A percentile compares a stretch with the other conserved stretches of the same genome.
Conservation (phyloP, 2,329 filamentous ascomycete genomes). For the Neonectria neomacrospora region DNA sequence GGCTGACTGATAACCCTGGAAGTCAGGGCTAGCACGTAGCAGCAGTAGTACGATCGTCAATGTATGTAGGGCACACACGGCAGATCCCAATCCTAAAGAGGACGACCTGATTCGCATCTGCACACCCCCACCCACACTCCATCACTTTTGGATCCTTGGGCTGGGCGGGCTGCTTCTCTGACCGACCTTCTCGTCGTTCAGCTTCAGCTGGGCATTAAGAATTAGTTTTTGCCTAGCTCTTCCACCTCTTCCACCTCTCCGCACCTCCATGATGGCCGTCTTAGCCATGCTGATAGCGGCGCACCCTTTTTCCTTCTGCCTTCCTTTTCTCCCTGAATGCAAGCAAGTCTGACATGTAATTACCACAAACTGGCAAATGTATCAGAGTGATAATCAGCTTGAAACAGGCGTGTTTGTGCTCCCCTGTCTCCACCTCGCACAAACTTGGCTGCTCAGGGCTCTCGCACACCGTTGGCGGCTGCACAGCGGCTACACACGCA, state of each 20-base stretch:
- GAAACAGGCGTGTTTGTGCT: not conserved
- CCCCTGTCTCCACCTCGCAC: slow-evolving; percentile 20
- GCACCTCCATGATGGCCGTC: not conserved
- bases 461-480: slow-evolving; percentile 7
- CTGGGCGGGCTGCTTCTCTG: not conserved
- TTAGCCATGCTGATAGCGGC: not conserved
- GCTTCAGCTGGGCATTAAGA: not conserved
- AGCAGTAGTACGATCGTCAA: slow-evolving; percentile 24
- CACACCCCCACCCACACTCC: slow-evolving; percentile 3
- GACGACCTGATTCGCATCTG: not conserved
- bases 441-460: not conserved
- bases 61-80: slow-evolving; percentile 1
- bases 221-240: slow-evolving; percentile 4
- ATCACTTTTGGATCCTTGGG: slow-evolving; percentile 2
- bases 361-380: not conserved
- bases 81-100: slow-evolving; percentile 5
- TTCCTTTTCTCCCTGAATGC: not conserved
- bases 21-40: slow-evolving; percentile 2
- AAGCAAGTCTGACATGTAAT: not conserved
- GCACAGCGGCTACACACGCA: slow-evolving; percentile 19
- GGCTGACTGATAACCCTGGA: slow-evolving; percentile 1
- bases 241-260: slow-evolving; percentile 1
- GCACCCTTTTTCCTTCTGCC: not conserved
- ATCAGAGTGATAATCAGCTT: not conserved
- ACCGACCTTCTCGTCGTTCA: not conserved